Evolutionary conservation across 2,329 filamentous ascomycete species (phyloP), one percentile per base, ranked within the genome.

Genomic region (Zasmidium citrigriseum): DNA sequence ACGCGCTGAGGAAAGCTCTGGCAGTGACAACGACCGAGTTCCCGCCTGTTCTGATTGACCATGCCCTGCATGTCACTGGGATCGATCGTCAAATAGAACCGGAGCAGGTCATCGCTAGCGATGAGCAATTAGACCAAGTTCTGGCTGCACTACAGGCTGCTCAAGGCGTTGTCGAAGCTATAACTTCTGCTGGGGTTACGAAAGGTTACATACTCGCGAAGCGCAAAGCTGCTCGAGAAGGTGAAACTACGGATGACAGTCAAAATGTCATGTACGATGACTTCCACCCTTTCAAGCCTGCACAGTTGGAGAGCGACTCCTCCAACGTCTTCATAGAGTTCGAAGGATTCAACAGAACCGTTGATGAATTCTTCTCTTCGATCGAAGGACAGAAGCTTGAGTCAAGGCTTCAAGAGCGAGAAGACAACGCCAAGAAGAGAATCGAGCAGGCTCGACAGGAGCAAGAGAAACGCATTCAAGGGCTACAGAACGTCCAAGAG

Each of bases 341-440:
- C 64, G 83, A 91, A 5, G 89, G 87, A 10, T 98, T 96, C 79
- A 97, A 97, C 74, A 89, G 89, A 70, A 95, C 92, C 0, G 92
- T 96, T 0, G 95, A 99, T 71, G 91, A 96, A 66, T 99, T 97
- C 78, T 98, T 96, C 74, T 98, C 95, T 0, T 98, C 93, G 0
- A 85, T 98, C 23, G 95, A 99, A 76, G 91, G 93, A 0, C 93
- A 97, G 72, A 96, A 91, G 72, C 81, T 98, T 1, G 89, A 96
- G 73, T 96, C 91, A 1, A 84, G 87, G 54, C 77, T 98, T 3
- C 86, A 86, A 3, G 93, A 98, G 73, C 86, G 89, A 50, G 92
- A 99, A 73, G 86, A 89, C 20, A 82, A 83, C 3, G 95, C 95
- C 2, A 90, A 88, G 75, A 86, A 86, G 69, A 96, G 96, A 73